phyloP scores from a whole-genome alignment of 768 basidiomycete species.

The Lanmaoa rubissima region DNA sequence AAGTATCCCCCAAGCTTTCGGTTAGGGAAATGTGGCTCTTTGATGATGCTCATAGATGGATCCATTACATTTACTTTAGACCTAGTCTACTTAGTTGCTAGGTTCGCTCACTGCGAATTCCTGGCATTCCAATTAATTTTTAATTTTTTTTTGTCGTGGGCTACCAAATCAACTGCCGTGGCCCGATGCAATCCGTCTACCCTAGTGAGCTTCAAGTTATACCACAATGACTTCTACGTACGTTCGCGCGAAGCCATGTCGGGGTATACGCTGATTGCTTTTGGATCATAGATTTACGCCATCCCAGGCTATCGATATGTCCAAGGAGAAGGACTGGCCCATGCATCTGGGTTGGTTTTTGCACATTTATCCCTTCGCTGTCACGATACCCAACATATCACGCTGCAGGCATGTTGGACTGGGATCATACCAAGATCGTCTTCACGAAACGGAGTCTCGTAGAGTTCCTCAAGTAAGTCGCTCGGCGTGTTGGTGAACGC shows the following conservation, averaged over 20 bases:
- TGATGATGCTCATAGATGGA: constrained; percentile 40
- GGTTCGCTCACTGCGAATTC: too few relatives aligned
- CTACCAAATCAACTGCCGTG: too few relatives aligned
- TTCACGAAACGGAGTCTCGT: constrained; percentile 77
- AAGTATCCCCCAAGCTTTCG: constrained; percentile 78
- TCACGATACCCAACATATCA: neutral
- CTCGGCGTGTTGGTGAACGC: neutral
- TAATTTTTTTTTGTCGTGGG: too few relatives aligned
- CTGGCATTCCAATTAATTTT: too few relatives aligned
- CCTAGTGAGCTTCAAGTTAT: neutral
- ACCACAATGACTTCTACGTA: constrained; percentile 27
- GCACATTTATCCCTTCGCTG: neutral
- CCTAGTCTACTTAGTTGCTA: too few relatives aligned
- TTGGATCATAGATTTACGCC: constrained; percentile 52
- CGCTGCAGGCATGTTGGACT: constrained; percentile 68
- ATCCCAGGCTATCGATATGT: constrained; percentile 51
- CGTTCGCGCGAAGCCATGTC: constrained; percentile 4
- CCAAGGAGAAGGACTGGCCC: constrained; percentile 74
- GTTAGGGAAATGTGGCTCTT: constrained; percentile 46
- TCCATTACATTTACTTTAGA: too few relatives aligned
- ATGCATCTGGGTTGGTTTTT: constrained; percentile 53
- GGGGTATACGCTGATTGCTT: neutral
- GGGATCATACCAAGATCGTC: constrained; percentile 73
- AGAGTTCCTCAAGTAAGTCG: constrained; percentile 70
- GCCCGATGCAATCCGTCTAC: neutral